Evolutionary conservation across 202 grass and related monocot species (phyloP).

Genomic region (Musa balbisiana): DNA sequence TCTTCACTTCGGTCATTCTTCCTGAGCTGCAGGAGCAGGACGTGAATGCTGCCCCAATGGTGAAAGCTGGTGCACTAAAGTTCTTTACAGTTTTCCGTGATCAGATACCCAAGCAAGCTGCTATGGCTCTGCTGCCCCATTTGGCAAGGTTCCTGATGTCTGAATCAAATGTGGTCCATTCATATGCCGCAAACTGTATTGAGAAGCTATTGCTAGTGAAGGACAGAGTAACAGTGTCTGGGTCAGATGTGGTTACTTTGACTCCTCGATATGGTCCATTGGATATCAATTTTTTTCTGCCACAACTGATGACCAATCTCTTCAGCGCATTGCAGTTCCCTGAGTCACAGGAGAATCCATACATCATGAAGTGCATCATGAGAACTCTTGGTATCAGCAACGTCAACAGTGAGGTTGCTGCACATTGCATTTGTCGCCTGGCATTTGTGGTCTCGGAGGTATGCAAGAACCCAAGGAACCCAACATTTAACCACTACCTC

Average conservation of each 20-base stretch:
- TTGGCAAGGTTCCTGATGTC: slow-evolving; percentile 63
- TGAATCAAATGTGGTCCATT: slow-evolving; percentile 95
- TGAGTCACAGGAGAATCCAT: slow-evolving; percentile 82
- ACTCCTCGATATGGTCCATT: slow-evolving; percentile 44
- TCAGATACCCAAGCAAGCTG: slow-evolving; percentile 64
- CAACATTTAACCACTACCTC: slow-evolving; percentile 90
- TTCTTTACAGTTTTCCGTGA: slow-evolving; percentile 91
- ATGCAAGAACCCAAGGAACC: slow-evolving; percentile 94
- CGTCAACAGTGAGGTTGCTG: slow-evolving; percentile 46
- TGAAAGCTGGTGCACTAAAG: slow-evolving; percentile 82
- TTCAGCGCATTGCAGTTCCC: slow-evolving; percentile 61
- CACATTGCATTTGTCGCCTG: slow-evolving; percentile 46
- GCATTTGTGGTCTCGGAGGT: slow-evolving; percentile 62
- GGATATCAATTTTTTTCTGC: slow-evolving; percentile 75
- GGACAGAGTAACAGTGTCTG: slow-evolving; percentile 41
- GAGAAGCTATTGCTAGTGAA: slow-evolving; percentile 78
- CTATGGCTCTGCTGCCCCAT: slow-evolving; percentile 49
- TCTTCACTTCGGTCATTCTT: slow-evolving; percentile 82
- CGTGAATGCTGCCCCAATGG: slow-evolving; percentile 63
- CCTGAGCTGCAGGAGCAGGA: slow-evolving; percentile 73
- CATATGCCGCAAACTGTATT: slow-evolving; percentile 78
- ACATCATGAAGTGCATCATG: slow-evolving; percentile 96
- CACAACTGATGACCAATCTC: slow-evolving; percentile 60
- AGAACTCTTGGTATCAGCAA: slow-evolving; percentile 64
- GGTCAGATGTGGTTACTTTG: slow-evolving; percentile 27